Conservation (phyloP, 106 monocot species). For the Amphibolis antarctica region DNA sequence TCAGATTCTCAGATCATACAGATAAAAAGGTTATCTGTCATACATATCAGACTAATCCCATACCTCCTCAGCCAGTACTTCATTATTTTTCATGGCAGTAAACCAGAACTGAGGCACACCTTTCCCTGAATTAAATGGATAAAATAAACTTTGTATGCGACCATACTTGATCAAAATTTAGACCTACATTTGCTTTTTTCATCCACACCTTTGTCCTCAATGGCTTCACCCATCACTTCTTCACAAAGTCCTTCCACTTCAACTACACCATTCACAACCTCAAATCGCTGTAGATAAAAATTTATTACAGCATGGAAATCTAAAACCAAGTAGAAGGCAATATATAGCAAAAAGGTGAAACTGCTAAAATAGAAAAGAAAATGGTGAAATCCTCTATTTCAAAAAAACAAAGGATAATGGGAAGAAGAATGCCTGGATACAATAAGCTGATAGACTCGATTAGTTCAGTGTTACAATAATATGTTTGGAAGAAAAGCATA, state of each 20-base stretch:
- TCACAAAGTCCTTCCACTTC: conserved; percentile 11
- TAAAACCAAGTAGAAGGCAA: too few species aligned
- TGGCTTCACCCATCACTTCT: background rate
- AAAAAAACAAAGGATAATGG: too few species aligned
- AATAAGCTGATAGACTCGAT: too few species aligned
- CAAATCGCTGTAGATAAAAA: conserved; percentile 8
- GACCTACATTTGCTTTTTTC: conserved; percentile 1
- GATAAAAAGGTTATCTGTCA: background rate
- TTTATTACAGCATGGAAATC: too few species aligned
- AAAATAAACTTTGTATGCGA: background rate
- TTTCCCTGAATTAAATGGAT: conserved; percentile 7
- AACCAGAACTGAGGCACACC: conserved; percentile 27
- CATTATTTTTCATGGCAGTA: conserved; percentile 26
- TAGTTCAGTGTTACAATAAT: too few species aligned
- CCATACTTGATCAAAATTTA: conserved; percentile 1
- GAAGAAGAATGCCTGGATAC: too few species aligned
- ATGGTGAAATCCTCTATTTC: too few species aligned
- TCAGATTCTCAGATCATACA: background rate
- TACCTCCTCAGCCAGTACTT: conserved; percentile 24
- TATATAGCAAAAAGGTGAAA: too few species aligned
- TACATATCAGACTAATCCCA: too few species aligned
- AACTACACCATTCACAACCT: conserved; percentile 14
- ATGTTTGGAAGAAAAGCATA: too few species aligned
- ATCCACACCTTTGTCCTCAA: background rate
- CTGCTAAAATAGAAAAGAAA: too few species aligned